Conservation (phyloP, 106 monocot genomes). For the Phalaenopsis equestris region DNA sequence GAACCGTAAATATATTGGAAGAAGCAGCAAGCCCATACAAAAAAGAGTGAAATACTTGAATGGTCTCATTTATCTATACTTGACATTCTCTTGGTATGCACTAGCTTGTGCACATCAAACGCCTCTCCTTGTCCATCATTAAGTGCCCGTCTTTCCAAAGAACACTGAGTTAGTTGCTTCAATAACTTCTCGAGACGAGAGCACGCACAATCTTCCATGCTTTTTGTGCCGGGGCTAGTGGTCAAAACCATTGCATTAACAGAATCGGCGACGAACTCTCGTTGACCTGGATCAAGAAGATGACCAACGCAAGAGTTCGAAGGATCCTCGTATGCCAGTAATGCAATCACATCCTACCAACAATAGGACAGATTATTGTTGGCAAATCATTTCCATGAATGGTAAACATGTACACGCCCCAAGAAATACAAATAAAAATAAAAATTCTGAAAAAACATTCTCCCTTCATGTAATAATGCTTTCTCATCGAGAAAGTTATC, state of each 20-base stretch:
- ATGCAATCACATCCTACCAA: slow-evolving; percentile 52
- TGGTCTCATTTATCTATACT: neutral
- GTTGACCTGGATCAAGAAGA: slow-evolving; percentile 48
- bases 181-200: slow-evolving; percentile 71
- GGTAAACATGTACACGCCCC: neutral
- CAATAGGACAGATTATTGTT: neutral
- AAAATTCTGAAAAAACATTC: neutral
- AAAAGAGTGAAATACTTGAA: no score
- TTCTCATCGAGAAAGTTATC: no score
- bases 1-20: no score
- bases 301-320: slow-evolving; percentile 52
- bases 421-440: neutral
- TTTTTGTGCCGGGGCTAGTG: slow-evolving; percentile 44
- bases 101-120: slow-evolving; percentile 66
- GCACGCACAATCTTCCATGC: slow-evolving; percentile 18
- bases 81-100: slow-evolving; percentile 2
- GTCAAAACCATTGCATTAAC: slow-evolving; percentile 61
- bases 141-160: slow-evolving; percentile 43
- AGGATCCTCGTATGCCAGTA: slow-evolving; percentile 74
- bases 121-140: slow-evolving; percentile 60
- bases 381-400: neutral
- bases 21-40: no score
- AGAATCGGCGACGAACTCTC: slow-evolving; percentile 92
- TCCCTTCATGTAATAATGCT: no score
- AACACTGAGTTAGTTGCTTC: slow-evolving; percentile 72